These are phyloP conservation scores for Neonothopanus nambi DNA, from an alignment of 1,284 basidiomycete species.

Conservation along the genomic window DNA sequence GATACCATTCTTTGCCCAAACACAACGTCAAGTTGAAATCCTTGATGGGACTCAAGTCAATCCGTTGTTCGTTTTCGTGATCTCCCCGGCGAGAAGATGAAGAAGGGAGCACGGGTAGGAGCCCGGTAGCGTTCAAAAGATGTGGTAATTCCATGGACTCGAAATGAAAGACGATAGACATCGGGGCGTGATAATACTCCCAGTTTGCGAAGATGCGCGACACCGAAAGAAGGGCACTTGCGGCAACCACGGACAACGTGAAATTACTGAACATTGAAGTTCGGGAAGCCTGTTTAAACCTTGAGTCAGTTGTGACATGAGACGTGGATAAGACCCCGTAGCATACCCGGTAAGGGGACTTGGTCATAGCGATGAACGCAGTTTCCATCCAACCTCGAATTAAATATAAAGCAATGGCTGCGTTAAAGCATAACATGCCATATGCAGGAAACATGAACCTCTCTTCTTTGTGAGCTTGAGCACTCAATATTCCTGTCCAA, in stretches of 20 bases:
- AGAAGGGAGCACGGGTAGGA: constrained; percentile 45
- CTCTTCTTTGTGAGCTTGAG: constrained; percentile 96
- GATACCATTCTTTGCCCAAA: constrained; percentile 93
- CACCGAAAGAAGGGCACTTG: constrained; percentile 70
- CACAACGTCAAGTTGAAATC: constrained; percentile 83
- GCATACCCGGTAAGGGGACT: constrained; percentile 81
- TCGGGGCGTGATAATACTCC: constrained; percentile 90
- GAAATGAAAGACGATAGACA: constrained; percentile 73
- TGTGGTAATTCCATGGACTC: constrained; percentile 81
- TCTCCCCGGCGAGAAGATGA: constrained; percentile 21
- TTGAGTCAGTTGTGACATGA: neutral
- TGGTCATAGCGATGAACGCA: constrained; percentile 72
- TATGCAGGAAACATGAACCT: constrained; percentile 97
- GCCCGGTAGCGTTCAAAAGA: constrained; percentile 72
- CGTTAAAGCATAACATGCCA: constrained; percentile 92
- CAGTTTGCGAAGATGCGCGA: constrained; percentile 81
- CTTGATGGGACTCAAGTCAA: constrained; percentile 72
- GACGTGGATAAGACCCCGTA: neutral
- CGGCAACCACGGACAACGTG: constrained; percentile 69
- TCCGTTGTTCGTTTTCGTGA: constrained; percentile 56
- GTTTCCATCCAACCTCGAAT: constrained; percentile 84
- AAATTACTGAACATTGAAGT: constrained; percentile 75
- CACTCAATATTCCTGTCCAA: constrained; percentile 80
- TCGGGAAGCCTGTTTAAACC: constrained; percentile 64
- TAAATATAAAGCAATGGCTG: constrained; percentile 83